Evolutionary conservation across 139 green algal genomes (phyloP).

Genomic region (Haematococcus sp.): DNA sequence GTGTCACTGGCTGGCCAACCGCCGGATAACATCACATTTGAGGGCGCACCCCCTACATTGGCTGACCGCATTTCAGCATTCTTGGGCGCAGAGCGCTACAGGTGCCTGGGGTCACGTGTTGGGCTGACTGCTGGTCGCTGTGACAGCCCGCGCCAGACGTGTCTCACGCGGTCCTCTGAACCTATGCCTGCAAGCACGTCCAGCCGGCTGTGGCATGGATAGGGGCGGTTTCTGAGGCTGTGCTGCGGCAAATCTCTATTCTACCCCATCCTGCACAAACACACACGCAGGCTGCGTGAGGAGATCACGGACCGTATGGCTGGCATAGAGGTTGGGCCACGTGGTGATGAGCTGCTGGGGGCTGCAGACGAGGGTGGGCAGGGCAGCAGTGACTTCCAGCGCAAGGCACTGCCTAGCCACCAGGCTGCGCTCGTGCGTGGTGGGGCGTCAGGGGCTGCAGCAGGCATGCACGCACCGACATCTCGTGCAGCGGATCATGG

Average conservation of each 20-base stretch:
- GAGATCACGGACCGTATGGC: conserved; percentile 32
- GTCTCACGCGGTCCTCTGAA: no score
- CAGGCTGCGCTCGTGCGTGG: conserved; percentile 32
- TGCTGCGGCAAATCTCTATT: no score
- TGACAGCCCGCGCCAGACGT: no score
- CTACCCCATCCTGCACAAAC: no score
- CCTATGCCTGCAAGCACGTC: no score
- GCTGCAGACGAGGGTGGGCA: neutral
- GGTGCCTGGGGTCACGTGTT: no score
- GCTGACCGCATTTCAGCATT: conserved; percentile 46
- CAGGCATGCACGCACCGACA: neutral
- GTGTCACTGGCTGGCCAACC: conserved; percentile 8
- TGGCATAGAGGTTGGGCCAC: neutral
- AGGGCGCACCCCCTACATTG: conserved; percentile 49
- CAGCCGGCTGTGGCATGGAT: no score
- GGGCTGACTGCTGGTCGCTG: no score
- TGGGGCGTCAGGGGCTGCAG: neutral
- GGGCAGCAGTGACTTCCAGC: conserved; percentile 47
- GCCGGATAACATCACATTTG: conserved; percentile 35
- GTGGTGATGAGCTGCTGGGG: neutral
- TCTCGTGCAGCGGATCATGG: no score
- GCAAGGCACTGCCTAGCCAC: conserved; percentile 42
- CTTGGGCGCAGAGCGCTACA: conserved; percentile 35
- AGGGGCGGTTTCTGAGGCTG: no score
- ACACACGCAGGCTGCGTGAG: conserved; percentile 28